Conservation (phyloP, 495 filamentous ascomycete species). For the Penicillium flavigenum region DNA sequence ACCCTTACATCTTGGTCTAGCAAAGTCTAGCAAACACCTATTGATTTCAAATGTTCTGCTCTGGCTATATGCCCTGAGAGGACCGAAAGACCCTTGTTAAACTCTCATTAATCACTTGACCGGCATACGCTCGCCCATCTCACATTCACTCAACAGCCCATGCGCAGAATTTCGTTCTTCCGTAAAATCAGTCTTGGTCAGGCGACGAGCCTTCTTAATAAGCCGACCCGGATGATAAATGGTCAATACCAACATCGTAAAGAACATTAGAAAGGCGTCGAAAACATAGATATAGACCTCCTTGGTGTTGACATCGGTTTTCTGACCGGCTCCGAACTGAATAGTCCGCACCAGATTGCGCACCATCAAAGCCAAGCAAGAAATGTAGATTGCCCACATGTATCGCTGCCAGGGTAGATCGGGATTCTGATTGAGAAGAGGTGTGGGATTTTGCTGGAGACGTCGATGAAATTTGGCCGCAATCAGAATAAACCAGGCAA, state of each 20-base stretch:
- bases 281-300: slow-evolving; percentile 45
- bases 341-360: slow-evolving; percentile 44
- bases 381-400: slow-evolving; percentile 42
- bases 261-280: slow-evolving; percentile 37
- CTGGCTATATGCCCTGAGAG: not conserved
- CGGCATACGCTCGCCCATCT: slow-evolving; percentile 1
- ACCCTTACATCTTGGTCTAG: not conserved
- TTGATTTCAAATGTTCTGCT: not conserved
- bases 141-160: slow-evolving; percentile 23
- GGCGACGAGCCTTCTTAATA: slow-evolving; percentile 25
- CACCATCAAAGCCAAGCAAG: slow-evolving; percentile 39
- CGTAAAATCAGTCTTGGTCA: slow-evolving; percentile 14
- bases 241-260: slow-evolving; percentile 26
- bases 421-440: slow-evolving; percentile 14
- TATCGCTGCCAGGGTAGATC: slow-evolving; percentile 29
- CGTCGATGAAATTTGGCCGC: slow-evolving; percentile 30
- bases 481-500: slow-evolving; percentile 30
- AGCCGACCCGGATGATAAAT: slow-evolving; percentile 38
- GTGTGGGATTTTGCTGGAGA: slow-evolving; percentile 10
- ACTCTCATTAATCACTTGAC: not conserved
- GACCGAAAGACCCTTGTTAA: not conserved
- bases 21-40: too few relatives aligned
- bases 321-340: slow-evolving; percentile 35
- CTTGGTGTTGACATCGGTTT: slow-evolving; percentile 25
- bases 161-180: slow-evolving; percentile 9